Percentiles rank a stretch among this genome's conserved stretches.
These are phyloP conservation scores for Aspergillus bridgeri DNA, from an alignment of 495 filamentous ascomycete species.

Conservation along the genomic window DNA sequence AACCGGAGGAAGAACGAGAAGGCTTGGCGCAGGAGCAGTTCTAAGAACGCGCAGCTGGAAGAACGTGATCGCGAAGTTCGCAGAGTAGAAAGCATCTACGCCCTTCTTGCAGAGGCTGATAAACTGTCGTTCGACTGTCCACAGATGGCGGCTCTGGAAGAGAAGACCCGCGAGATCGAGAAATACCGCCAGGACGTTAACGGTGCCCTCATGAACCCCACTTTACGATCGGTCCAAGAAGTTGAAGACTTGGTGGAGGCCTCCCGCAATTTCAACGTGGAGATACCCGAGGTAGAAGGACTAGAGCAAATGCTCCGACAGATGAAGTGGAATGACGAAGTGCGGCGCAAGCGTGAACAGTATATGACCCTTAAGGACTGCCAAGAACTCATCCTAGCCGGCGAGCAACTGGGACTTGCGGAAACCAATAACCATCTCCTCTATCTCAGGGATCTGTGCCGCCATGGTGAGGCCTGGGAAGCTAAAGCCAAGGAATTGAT, in stretches of 20 bases:
- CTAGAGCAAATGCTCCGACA: constrained; percentile 78
- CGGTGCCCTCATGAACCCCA: constrained; percentile 59
- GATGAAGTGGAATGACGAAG: constrained; percentile 84
- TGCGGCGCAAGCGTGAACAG: constrained; percentile 56
- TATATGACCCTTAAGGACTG: constrained; percentile 74
- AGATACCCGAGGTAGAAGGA: constrained; percentile 87
- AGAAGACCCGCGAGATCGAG: constrained; percentile 82
- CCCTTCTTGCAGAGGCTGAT: constrained; percentile 79
- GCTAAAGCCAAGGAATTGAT: constrained; percentile 91
- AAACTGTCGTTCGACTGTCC: constrained; percentile 90
- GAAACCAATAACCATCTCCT: constrained; percentile 72
- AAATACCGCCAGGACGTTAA: constrained; percentile 80
- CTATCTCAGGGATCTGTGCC: constrained; percentile 70
- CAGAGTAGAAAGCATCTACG: constrained; percentile 84
- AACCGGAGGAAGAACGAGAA: constrained; percentile 97
- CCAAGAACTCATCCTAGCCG: constrained; percentile 70
- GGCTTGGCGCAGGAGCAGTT: constrained; percentile 75
- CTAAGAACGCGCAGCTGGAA: constrained; percentile 77
- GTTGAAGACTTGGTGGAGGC: constrained; percentile 86
- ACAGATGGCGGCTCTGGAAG: constrained; percentile 82
- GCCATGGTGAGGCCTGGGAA: constrained; percentile 83
- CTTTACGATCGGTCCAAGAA: constrained; percentile 60
- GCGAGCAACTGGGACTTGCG: constrained; percentile 69
- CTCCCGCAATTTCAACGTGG: constrained; percentile 86
- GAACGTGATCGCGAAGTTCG: constrained; percentile 86